These are phyloP conservation scores for Clarireedia hainanense DNA, from an alignment of 2,329 filamentous ascomycete species.

Conservation along the genomic window DNA sequence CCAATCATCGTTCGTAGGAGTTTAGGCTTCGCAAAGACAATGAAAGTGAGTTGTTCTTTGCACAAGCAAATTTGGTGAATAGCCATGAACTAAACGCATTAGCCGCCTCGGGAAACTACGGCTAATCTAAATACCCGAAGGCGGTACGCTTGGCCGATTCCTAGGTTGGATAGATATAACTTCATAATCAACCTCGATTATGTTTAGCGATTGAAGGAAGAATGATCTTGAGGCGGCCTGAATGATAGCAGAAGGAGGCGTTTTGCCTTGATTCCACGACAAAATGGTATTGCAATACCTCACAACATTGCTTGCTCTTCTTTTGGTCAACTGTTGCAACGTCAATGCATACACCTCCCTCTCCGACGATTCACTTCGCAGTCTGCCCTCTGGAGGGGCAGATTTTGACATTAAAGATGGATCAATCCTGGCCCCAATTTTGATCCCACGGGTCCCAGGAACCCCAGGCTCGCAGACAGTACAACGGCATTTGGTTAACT, in stretches of 20 bases:
- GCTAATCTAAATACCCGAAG: too few species aligned
- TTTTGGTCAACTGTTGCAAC: slow-evolving; percentile 13
- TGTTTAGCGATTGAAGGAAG: slow-evolving; percentile 4
- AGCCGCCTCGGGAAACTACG: background rate
- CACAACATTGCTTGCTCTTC: slow-evolving; percentile 13
- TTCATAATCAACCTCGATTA: background rate
- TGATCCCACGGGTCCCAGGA: slow-evolving; percentile 82
- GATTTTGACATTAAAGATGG: slow-evolving; percentile 76
- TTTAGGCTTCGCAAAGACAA: too few species aligned
- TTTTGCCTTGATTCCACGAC: slow-evolving; percentile 12
- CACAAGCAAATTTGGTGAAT: background rate
- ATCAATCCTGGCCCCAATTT: slow-evolving; percentile 73
- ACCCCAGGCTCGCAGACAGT: slow-evolving; percentile 66
- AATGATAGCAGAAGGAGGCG: slow-evolving; percentile 14
- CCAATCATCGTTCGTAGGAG: background rate
- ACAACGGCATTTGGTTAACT: slow-evolving; percentile 75
- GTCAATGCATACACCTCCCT: slow-evolving; percentile 37
- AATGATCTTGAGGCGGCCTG: slow-evolving; percentile 19
- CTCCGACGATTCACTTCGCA: slow-evolving; percentile 65
- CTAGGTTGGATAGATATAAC: background rate
- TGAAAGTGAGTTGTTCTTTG: background rate
- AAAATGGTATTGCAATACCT: slow-evolving; percentile 16
- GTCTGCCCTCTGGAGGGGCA: slow-evolving; percentile 61
- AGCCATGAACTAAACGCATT: background rate
- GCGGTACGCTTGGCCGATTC: background rate